These are phyloP conservation scores for Sclerotinia borealis DNA, from an alignment of 2,329 filamentous ascomycete genomes.

Conservation along the genomic window DNA sequence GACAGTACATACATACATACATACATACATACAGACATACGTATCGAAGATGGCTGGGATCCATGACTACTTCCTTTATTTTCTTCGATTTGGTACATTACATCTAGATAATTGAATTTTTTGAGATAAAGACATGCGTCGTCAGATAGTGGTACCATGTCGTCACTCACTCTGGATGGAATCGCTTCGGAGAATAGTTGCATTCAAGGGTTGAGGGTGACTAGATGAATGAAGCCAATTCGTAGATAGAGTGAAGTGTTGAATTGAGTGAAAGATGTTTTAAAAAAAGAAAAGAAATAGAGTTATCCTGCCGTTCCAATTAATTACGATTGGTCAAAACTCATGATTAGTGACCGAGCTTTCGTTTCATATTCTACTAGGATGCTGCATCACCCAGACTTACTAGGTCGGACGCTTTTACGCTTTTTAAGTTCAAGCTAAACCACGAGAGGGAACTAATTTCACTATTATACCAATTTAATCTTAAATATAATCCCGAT, in stretches of 20 bases:
- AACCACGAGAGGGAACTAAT: not conserved
- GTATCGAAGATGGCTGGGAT: not conserved
- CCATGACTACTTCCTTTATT: not conserved
- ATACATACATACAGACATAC: not conserved
- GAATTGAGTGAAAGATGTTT: not conserved
- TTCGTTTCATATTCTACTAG: slow-evolving; percentile 11
- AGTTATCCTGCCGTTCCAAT: not conserved
- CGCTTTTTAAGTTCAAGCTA: not conserved
- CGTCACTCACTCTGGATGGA: not conserved
- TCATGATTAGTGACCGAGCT: not conserved
- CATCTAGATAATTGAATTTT: not conserved
- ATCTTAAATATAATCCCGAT: not conserved
- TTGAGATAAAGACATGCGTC: not conserved
- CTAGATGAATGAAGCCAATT: not conserved
- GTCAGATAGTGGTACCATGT: not conserved
- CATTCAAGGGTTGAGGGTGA: not conserved
- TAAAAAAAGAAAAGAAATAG: not conserved
- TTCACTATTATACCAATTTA: not conserved
- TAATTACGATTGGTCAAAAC: not conserved
- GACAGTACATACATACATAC: not conserved
- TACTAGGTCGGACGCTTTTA: not conserved
- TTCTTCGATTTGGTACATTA: not conserved
- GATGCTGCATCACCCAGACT: slow-evolving; percentile 6
- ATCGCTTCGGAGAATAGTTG: not conserved
- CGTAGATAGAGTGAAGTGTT: not conserved